A percentile compares a stretch with the other conserved stretches of the same genome.
phyloP scores from a whole-genome alignment of 345 rosid genomes.

The Salix caprea region DNA sequence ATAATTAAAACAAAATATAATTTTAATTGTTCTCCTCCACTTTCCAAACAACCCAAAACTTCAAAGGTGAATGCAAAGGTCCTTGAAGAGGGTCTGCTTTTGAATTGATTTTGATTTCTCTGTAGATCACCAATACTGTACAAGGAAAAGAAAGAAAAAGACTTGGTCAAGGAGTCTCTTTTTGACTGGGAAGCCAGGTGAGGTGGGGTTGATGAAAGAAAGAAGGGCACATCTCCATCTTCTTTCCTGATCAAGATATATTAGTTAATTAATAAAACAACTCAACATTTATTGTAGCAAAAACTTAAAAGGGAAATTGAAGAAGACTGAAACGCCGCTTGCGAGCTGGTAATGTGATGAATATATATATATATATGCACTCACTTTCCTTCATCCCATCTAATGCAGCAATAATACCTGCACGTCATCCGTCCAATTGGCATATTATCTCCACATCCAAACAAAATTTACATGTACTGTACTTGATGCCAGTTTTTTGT shows the following conservation, averaged over 20 bases:
- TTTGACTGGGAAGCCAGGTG: constrained; percentile 14
- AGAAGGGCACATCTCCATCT: background rate
- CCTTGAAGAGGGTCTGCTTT: background rate
- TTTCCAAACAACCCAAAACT: no score
- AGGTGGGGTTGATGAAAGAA: background rate
- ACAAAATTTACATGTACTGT: background rate
- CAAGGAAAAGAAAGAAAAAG: constrained; percentile 12
- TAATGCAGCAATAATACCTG: background rate
- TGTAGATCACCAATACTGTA: background rate
- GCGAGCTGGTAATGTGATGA: background rate
- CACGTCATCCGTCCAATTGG: constrained; percentile 13
- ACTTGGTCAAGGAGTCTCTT: constrained; percentile 26
- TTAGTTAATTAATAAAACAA: no score
- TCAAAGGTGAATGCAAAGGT: background rate
- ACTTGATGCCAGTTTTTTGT: no score
- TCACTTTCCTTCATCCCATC: no score
- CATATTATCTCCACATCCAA: constrained; percentile 4
- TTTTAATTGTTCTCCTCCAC: no score
- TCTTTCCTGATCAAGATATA: background rate
- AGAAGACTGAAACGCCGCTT: no score
- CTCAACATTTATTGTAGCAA: no score
- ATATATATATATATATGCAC: no score
- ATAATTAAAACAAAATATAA: no score
- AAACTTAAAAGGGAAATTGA: no score
- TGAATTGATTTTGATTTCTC: background rate